phyloP scores from a whole-genome alignment of 1,139 yeast species.

The Candida freyschussii region DNA sequence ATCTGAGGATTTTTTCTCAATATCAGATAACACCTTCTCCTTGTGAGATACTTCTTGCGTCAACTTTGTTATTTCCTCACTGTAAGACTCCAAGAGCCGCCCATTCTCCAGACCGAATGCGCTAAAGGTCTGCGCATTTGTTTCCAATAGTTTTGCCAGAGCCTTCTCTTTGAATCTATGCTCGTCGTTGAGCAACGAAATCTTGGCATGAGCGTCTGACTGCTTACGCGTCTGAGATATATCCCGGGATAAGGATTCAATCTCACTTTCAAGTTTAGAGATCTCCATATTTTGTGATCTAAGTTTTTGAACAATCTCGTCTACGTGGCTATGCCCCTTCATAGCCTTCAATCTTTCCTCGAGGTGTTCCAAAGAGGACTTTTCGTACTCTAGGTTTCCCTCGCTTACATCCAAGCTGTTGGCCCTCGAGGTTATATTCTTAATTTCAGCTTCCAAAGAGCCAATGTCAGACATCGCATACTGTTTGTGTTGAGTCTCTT shows the following conservation, averaged over 20 bases:
- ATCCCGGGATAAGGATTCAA: conserved; percentile 50
- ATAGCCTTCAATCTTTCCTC: conserved; percentile 30
- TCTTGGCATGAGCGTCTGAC: conserved; percentile 52
- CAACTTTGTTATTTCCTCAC: conserved; percentile 7
- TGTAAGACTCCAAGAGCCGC: conserved; percentile 23
- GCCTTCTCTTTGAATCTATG: conserved; percentile 29
- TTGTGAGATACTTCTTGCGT: conserved; percentile 6
- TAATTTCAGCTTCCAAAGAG: conserved; percentile 30
- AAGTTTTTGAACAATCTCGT: conserved; percentile 35
- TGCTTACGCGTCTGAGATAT: conserved; percentile 51
- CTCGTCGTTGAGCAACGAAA: conserved; percentile 40
- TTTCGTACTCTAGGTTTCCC: conserved; percentile 36
- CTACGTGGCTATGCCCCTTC: conserved; percentile 30
- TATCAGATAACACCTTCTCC: conserved; percentile 2
- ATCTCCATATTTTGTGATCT: conserved; percentile 37
- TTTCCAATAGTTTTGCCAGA: conserved; percentile 24
- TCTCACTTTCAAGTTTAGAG: conserved; percentile 42
- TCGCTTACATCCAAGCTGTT: conserved; percentile 37
- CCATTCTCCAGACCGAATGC: conserved; percentile 27
- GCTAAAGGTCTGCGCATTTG: conserved; percentile 19
- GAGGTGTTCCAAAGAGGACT: conserved; percentile 31
- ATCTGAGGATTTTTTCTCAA: conserved; percentile 3
- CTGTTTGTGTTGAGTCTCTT: conserved; percentile 38
- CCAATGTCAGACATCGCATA: conserved; percentile 36
- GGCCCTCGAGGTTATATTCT: conserved; percentile 34